Percentiles rank a stretch among this genome's conserved stretches.
phyloP scores from a whole-genome alignment of 495 filamentous ascomycete species.

The Hypomontagnella submonticulosa region DNA sequence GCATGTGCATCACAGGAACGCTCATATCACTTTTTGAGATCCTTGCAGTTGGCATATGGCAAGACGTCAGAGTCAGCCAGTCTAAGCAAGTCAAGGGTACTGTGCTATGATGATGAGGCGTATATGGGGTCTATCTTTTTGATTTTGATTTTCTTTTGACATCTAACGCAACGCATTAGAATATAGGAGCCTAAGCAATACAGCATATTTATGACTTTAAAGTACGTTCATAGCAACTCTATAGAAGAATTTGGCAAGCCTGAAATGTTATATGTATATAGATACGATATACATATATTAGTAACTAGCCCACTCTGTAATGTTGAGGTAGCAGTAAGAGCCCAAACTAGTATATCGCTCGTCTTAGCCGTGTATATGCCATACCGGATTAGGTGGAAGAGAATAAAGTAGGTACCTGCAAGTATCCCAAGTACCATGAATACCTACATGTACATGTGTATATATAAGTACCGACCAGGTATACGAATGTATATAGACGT shows the following conservation, averaged over 20 bases:
- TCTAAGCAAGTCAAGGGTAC: constrained; percentile 65
- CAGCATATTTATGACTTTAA: too few relatives aligned
- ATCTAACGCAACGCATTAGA: constrained; percentile 2
- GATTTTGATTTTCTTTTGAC: not conserved
- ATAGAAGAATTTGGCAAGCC: too few relatives aligned
- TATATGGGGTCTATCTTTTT: not conserved
- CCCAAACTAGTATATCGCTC: too few relatives aligned
- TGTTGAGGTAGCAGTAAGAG: too few relatives aligned
- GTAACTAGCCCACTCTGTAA: too few relatives aligned
- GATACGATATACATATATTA: too few relatives aligned
- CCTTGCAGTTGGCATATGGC: constrained; percentile 58
- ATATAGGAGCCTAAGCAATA: not conserved
- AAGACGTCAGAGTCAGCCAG: constrained; percentile 62
- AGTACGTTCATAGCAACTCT: too few relatives aligned
- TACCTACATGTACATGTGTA: constrained; percentile 13
- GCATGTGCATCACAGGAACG: constrained; percentile 60
- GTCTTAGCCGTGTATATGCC: too few relatives aligned
- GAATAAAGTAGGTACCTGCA: too few relatives aligned
- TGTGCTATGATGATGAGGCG: constrained; percentile 47
- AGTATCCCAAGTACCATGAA: not conserved
- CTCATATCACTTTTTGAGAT: constrained; percentile 51
- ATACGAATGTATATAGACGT: constrained; percentile 4
- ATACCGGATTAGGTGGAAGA: too few relatives aligned
- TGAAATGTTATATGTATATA: too few relatives aligned
- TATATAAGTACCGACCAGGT: constrained; percentile 27